These are phyloP conservation scores for Gossypium australe DNA, from an alignment of 345 rosid species.

Conservation along the genomic window DNA sequence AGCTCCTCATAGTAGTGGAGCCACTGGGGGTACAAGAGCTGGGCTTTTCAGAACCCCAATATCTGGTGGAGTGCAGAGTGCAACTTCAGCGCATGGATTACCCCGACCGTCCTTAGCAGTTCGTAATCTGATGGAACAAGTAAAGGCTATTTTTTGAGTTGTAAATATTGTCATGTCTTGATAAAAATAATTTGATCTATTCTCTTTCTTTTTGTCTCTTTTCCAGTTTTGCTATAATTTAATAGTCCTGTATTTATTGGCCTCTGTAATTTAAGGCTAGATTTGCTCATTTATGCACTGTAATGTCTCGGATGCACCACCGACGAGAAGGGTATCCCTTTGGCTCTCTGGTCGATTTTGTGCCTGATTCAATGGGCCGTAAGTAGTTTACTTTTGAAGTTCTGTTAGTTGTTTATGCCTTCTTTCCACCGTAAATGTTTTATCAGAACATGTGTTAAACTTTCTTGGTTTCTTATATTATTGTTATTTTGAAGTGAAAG, in stretches of 20 bases:
- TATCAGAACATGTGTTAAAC: not conserved
- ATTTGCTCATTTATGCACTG: constrained; percentile 95
- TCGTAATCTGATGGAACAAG: constrained; percentile 98
- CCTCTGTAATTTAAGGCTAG: constrained; percentile 57
- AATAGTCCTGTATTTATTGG: not conserved
- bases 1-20: constrained; percentile 40
- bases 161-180: constrained; percentile 4
- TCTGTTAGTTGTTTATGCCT: not conserved
- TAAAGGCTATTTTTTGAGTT: constrained; percentile 18
- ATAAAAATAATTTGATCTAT: not conserved
- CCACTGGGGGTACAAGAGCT: constrained; percentile 74
- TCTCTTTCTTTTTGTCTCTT: not conserved
- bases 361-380: constrained; percentile 90
- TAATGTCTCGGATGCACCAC: constrained; percentile 97
- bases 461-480: not conserved
- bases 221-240: not conserved
- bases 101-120: constrained; percentile 93
- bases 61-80: constrained; percentile 98
- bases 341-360: constrained; percentile 93
- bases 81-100: constrained; percentile 93
- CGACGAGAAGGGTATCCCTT: constrained; percentile 95
- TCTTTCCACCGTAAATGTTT: not conserved
- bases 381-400: constrained; percentile 31
- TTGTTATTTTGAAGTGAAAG: not conserved
- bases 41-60: constrained; percentile 97